phyloP scores from a whole-genome alignment of 192 early-diverging fungal genomes.

The Geranomyces michiganensis region DNA sequence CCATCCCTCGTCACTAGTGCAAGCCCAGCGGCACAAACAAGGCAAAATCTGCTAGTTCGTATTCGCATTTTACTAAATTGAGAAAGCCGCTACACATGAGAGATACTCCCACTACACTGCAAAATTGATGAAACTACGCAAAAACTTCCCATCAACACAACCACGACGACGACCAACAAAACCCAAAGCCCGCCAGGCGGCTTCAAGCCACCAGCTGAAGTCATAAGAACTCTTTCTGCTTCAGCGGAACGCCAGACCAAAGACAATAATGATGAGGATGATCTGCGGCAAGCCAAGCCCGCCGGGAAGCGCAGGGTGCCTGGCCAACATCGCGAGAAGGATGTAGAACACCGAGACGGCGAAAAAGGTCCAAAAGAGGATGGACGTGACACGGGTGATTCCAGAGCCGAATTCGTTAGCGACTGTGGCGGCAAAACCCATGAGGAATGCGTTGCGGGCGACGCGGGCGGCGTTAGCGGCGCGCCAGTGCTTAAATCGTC shows the following conservation, averaged over 20 bases:
- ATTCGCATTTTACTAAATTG: too few relatives aligned
- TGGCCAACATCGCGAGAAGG: background rate
- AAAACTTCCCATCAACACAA: too few relatives aligned
- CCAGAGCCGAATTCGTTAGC: constrained; percentile 18
- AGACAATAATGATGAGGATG: constrained; percentile 21
- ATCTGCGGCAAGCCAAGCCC: constrained; percentile 19
- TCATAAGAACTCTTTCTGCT: background rate
- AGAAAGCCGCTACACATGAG: too few relatives aligned
- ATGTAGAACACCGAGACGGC: constrained; percentile 24
- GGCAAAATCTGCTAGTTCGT: too few relatives aligned
- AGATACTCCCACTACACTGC: too few relatives aligned
- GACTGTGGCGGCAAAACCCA: constrained; percentile 25
- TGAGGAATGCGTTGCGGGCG: constrained; percentile 29
- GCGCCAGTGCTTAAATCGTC: constrained; percentile 35
- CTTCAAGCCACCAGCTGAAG: too few relatives aligned
- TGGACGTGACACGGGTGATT: background rate
- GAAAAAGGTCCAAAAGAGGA: constrained; percentile 31
- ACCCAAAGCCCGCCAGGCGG: too few relatives aligned
- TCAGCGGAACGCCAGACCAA: constrained; percentile 27
- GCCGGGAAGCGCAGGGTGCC: constrained; percentile 15
- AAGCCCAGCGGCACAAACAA: too few relatives aligned
- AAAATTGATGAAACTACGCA: too few relatives aligned
- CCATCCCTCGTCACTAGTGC: too few relatives aligned
- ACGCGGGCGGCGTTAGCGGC: constrained; percentile 10
- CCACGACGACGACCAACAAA: too few relatives aligned